Evolutionary conservation across 495 filamentous ascomycete species (phyloP), one percentile per base, ranked within the genome.

Genomic region (Penicillium bovifimosum): DNA sequence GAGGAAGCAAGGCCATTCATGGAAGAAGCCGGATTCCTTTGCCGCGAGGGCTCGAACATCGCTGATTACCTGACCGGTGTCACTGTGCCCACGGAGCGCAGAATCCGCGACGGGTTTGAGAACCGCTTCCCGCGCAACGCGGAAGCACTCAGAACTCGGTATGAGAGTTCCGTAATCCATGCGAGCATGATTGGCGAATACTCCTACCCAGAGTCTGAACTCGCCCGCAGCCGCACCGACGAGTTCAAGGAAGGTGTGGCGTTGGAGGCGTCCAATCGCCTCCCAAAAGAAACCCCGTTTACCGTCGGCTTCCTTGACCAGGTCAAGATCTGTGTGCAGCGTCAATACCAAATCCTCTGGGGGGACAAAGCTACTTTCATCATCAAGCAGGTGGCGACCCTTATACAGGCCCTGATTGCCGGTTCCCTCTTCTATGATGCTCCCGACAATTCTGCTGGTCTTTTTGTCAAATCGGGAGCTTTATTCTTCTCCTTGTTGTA

Each of bases 401-500:
- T 76, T 10, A 53, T 62, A 3, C 69, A 72, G 48, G 71, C 72
- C 1, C 47, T 75, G 31, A 69, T 75, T 42, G 70, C 69, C 6
- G 72, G 72, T 5, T 75, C 70, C 0, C 61, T 71, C 6, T 75
- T 74, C 55, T 75, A 74, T 47, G 61, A 59, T 43, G 63, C 70
- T 5, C 65, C 70, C 0, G 53, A 66, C 20, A 69, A 65, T 33
- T 71, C 69, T 0, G 61, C 51, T 16, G 79, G 79, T 28, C 67
- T 80, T 6, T 81, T 80, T 47, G 59, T 74, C 47, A 80, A 81
- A 50, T 75, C 70, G 8, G 79, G 79, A 55, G 78, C 73, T 13
- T 56, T 81, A n/a, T 91, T 91, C 73, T 88, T 90, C 68, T 77
- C 82, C 31, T 61, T 90, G 3, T 67, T 93, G 27, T 90, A 89